phyloP scores from a whole-genome alignment of 2,329 filamentous ascomycete genomes.

The Basipetospora sp. region DNA sequence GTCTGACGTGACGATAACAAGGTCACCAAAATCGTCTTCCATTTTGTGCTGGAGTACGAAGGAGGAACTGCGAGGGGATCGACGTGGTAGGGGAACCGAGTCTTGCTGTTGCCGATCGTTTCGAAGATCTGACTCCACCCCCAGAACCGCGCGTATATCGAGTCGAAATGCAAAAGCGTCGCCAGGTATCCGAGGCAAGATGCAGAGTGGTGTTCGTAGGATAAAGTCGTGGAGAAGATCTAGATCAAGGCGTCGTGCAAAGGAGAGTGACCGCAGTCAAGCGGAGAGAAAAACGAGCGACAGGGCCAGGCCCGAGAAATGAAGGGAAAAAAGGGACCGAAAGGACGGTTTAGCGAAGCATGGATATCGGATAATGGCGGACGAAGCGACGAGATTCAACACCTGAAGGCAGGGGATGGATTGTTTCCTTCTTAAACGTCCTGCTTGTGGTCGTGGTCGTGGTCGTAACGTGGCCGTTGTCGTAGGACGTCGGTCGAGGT shows the following conservation, averaged over 20 bases:
- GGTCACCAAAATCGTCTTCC: conserved; percentile 6
- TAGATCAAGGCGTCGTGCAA: background rate
- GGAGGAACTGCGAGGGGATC: background rate
- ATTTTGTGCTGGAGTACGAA: conserved; percentile 2
- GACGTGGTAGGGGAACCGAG: conserved; percentile 1
- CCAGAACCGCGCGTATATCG: background rate
- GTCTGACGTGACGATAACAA: conserved; percentile 10
- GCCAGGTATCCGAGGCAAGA: conserved; percentile 2
- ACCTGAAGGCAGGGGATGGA: no score
- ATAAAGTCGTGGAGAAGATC: conserved; percentile 8
- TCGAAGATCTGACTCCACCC: conserved; percentile 2
- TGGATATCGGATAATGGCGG: background rate
- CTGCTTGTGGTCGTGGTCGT: background rate
- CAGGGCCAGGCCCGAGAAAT: conserved; percentile 5
- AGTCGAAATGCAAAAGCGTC: no score
- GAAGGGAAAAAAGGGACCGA: conserved; percentile 1
- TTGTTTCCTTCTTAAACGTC: no score
- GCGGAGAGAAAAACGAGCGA: conserved; percentile 9
- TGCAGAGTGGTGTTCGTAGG: conserved; percentile 5
- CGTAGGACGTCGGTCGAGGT: background rate
- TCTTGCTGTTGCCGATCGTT: conserved; percentile 3
- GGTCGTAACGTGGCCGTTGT: no score
- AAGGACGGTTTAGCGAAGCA: background rate
- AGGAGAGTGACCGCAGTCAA: no score
- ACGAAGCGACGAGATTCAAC: no score